Base-by-base conservation (phyloP, 768 basidiomycete species). In the Naematelia aurantialba region DNA sequence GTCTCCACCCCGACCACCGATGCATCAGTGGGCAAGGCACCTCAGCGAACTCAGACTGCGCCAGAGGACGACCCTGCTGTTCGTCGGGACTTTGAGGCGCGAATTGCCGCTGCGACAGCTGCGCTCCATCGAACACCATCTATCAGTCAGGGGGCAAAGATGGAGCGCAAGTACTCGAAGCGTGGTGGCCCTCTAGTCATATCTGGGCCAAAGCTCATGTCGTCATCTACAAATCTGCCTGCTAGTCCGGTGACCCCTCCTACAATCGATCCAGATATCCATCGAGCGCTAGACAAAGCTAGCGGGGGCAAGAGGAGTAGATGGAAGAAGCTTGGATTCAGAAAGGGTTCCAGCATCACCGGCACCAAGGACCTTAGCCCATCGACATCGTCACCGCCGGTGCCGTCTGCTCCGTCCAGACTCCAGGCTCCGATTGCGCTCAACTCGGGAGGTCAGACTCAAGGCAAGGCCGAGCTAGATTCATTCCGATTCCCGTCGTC, bases 21-120 rank as follows among this genome's bases (percentile, higher is more conserved):
- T 8, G 17, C 8, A 39, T 17, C 34, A 17, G 34, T 47, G 46
- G 10, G n/a, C 5, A 8, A 19, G 25, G 21, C 46, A 55, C 59
- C 10, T 45, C 59, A 11, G 48, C 54, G 10, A 8, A 50, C 46
- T 21, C 13, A 30, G 21, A 49, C 25, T 17, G 17, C 60, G 14
- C 49, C 46, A 2, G 34, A 39, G 5, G 61, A 65, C 25, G 65
- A 69, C 27, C 48, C 52, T 14, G 69, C 56, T 8, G 53, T 68
- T 13, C 42, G 63, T 17, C 30, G 60, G 49, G 72, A 74, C 47
- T 74, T 69, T 42, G 67, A 74, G 39, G 64, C 65, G 42, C 52
- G 72, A 27, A 64, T 74, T 24, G 72, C 72, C 4, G 65, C 64
- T 10, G 72, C 72, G 5, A 74, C 72, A 2, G 67, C 68, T 10